These are phyloP conservation scores for Eleusine indica DNA, from an alignment of 176 grass and related monocot genomes.

Conservation along the genomic window DNA sequence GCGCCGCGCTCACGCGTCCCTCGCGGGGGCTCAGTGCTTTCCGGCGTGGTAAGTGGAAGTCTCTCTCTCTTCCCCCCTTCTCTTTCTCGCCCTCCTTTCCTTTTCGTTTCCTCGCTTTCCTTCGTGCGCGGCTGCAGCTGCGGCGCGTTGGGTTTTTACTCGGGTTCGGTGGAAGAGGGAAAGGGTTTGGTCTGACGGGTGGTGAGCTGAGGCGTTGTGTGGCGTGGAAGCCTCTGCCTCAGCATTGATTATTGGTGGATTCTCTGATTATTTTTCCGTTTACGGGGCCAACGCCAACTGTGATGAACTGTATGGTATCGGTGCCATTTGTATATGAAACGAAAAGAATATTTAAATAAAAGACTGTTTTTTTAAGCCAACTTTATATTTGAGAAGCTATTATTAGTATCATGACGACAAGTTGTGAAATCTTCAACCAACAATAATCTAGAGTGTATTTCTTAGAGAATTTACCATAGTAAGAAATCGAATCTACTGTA, in stretches of 20 bases:
- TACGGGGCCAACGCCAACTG: background rate
- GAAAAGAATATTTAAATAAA: background rate
- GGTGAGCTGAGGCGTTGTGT: background rate
- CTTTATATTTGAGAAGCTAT: background rate
- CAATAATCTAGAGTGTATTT: background rate
- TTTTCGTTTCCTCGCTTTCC: slow-evolving; percentile 1
- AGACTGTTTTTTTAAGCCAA: background rate
- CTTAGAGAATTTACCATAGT: background rate
- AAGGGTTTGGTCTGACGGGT: slow-evolving; percentile 24
- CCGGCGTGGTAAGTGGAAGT: slow-evolving; percentile 49
- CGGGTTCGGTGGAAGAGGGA: slow-evolving; percentile 16
- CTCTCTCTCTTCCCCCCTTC: background rate
- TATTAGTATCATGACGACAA: background rate
- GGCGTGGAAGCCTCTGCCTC: background rate
- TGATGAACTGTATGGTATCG: slow-evolving; percentile 12
- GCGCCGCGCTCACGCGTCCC: slow-evolving; percentile 23
- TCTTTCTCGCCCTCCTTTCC: background rate
- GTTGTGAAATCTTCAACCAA: background rate
- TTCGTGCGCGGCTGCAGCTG: background rate
- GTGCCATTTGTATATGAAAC: background rate
- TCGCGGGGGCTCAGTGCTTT: slow-evolving; percentile 39
- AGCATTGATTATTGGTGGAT: slow-evolving; percentile 14
- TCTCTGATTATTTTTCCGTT: slow-evolving; percentile 1
- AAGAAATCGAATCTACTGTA: background rate
- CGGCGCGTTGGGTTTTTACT: slow-evolving; percentile 23